Base-by-base conservation (phyloP, 176 grass and related monocot species). In the Hordeum vulgare region DNA sequence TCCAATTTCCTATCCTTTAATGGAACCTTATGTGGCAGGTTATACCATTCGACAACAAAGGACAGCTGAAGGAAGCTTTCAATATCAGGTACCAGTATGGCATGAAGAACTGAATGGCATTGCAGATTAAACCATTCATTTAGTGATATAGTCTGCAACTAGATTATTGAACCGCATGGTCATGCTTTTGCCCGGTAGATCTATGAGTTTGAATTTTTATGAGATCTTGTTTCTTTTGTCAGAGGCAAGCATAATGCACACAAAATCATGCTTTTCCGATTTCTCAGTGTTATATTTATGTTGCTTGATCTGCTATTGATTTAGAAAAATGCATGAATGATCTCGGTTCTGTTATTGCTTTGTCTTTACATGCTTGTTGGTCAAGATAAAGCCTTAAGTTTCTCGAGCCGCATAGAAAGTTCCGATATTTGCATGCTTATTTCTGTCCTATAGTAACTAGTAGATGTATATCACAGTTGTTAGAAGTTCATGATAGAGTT, bases 11-110 rank as follows among this genome's bases (percentile, higher is more conserved):
- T 67, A 44, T 35, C 24, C 33, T 62, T 67, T 1, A 53, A 70
- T 87, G 63, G 7, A 64, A 73, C 39, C 26, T 64, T 89, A 57
- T 3, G 69, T 74, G 59, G 37, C 83, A 99, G 97, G 97, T 99
- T 87, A 99, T 99, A 85, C 97, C 97, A 33, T 99, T 99, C 76
- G 97, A 99, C 66, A 99, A 96, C 81, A 99, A 94, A 85, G 97
- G 97, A 66, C 97, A 99, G 81, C 86, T 99, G 74, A 99, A 99
- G 82, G 97, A 99, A 89, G 93, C 97, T 84, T 99, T 99, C 87
- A 99, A 99, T 86, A 99, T 99, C 75, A 99, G 97, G 97, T 99
- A 93, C 28, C 66, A 67, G 5, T 61, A 78, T 76, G 51, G 12
- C 9, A 62, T 39, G 20, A 37, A 35, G 68, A 25, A 83, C 23